phyloP scores from a whole-genome alignment of 768 basidiomycete genomes.

The Dictyophora rubrovolvata region DNA sequence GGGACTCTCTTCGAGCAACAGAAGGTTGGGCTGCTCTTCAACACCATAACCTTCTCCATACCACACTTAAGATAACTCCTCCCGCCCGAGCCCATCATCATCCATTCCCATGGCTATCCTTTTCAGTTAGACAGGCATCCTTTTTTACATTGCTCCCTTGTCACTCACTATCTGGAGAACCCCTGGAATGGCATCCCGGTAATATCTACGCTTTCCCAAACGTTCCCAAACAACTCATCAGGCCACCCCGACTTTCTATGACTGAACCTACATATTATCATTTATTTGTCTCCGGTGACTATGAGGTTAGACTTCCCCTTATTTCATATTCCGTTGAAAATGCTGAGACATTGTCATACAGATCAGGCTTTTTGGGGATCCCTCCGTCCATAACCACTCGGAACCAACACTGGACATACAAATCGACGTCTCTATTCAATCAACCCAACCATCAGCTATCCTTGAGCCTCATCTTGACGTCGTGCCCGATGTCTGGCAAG shows the following conservation, averaged over 20 bases:
- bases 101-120: conserved; percentile 36
- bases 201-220: conserved; percentile 71
- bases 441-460: conserved; percentile 20
- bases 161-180: conserved; percentile 11
- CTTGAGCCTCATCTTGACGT: conserved; percentile 45
- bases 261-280: conserved; percentile 45
- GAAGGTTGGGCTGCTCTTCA: conserved; percentile 87
- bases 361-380: conserved; percentile 82
- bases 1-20: conserved; percentile 59
- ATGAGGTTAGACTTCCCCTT: conserved; percentile 45
- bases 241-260: conserved; percentile 38
- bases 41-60: conserved; percentile 62
- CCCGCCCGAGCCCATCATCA: conserved; percentile 17
- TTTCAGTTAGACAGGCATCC: conserved; percentile 60
- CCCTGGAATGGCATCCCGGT: conserved; percentile 65
- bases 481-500: conserved; percentile 60
- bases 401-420: conserved; percentile 49
- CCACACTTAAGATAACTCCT: conserved; percentile 50
- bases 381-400: conserved; percentile 29
- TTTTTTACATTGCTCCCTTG: conserved; percentile 61
- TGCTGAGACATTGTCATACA: conserved; percentile 19
- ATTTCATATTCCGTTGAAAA: neutral
- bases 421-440: conserved; percentile 36
- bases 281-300: conserved; percentile 69
- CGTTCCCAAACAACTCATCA: conserved; percentile 37